A percentile compares a stretch with the other conserved stretches of the same genome.
phyloP scores from a whole-genome alignment of 495 filamentous ascomycete genomes.

The Barbatosphaeria neglecta region DNA sequence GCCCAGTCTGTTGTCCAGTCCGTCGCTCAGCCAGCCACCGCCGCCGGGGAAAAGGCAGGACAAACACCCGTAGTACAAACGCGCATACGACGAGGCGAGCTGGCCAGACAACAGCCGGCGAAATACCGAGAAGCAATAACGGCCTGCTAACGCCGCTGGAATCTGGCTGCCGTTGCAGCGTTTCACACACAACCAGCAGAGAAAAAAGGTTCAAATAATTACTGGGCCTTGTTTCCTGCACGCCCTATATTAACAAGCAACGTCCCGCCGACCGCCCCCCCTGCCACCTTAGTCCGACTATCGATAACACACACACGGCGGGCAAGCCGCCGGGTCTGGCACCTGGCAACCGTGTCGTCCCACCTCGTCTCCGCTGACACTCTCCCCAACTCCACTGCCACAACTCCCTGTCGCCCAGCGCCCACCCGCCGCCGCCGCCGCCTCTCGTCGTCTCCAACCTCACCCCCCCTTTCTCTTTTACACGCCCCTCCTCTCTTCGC shows the following conservation, averaged over 20 bases:
- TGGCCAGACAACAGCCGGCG: not conserved
- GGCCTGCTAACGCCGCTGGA: no score
- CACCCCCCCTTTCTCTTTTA: not conserved
- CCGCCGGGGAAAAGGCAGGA: not conserved
- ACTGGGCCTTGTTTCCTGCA: not conserved
- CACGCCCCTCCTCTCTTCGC: not conserved
- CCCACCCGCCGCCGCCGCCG: not conserved
- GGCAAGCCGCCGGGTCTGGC: not conserved
- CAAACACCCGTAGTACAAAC: not conserved
- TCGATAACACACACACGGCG: not conserved
- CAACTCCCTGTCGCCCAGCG: not conserved
- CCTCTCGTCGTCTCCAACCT: not conserved
- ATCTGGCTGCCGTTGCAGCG: not conserved
- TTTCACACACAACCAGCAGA: not conserved
- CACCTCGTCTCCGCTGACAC: not conserved
- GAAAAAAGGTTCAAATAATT: not conserved
- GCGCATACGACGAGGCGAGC: no score
- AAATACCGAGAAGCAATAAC: not conserved
- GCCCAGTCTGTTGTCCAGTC: not conserved
- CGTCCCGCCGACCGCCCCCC: not conserved
- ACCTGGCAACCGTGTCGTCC: not conserved
- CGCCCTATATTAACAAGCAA: not conserved
- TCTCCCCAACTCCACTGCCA: not conserved
- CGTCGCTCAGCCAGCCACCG: no score
- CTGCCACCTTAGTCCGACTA: not conserved